Base-by-base conservation (phyloP, 2,329 filamentous ascomycete genomes). In the Helotiales sp. region DNA sequence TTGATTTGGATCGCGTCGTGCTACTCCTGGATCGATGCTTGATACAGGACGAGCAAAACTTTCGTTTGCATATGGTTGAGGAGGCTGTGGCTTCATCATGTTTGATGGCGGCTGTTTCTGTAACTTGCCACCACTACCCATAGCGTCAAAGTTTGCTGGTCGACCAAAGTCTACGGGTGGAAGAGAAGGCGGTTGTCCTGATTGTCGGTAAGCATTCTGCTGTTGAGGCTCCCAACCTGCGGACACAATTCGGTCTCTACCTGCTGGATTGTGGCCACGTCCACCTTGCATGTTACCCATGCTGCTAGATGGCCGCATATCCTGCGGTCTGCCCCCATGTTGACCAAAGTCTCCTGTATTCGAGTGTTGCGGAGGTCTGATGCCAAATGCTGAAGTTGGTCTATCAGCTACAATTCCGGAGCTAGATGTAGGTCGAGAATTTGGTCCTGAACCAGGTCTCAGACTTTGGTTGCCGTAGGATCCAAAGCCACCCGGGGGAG, bases 321-420 rank as follows among this genome's bases (percentile, higher is more conserved):
- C 64, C 47, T 40, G 50, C 5, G 58, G 58, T 47, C 60, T 55
- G 7, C 46, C 31, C 13, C 52, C 40, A 8, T 56, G 54, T 54
- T 57, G 60, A 30, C 40, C 49, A 19, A 53, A 57, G 12, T 54
- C 48, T 1, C 61, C 59, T 1, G 63, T 67, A 36, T 61, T 63
- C 6, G 60, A 46, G 36, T 69, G 70, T 4, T 75, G 60, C 30
- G 77, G 73, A 5, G 79, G 76, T 60, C 77, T 76, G 59, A 82
- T 74, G 46, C 77, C 78, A 70, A 82, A 83, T 5, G 80, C 79
- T 15, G 77, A 77, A 13, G 75, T 40, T 24, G 70, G 67, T 46
- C 69, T 62, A 54, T 72, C 71, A 66, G 68, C 65, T 77, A 63
- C 69, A 77, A 67, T 73, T 81, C 63, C 79, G 81, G 65, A 66